Percentiles rank a stretch among this genome's conserved stretches.
Evolutionary conservation across 192 early-diverging fungal species (phyloP).

Genomic region (Backusella westeae): DNA sequence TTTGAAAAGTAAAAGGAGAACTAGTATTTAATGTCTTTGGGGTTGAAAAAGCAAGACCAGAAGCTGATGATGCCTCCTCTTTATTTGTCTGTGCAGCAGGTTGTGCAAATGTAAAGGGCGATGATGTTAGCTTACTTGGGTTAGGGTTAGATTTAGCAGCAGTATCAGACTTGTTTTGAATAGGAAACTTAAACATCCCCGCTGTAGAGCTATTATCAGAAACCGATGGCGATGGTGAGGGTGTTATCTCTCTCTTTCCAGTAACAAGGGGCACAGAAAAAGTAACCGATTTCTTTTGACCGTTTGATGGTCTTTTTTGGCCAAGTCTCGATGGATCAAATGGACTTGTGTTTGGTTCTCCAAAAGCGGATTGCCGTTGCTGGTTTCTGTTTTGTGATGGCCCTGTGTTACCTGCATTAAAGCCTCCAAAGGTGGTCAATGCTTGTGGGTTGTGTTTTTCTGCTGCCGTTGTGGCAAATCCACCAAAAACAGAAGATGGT

Average conservation of each 20-base stretch:
- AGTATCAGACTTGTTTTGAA: not conserved
- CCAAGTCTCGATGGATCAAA: not conserved
- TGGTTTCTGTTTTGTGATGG: not conserved
- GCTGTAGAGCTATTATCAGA: not conserved
- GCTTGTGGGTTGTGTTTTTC: not conserved
- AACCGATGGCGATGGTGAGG: not conserved
- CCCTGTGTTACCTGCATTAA: not conserved
- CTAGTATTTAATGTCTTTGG: not conserved
- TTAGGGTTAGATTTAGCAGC: not conserved
- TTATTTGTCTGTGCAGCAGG: not conserved
- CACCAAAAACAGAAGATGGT: not conserved
- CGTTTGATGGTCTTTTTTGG: not conserved
- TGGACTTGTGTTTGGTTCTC: not conserved
- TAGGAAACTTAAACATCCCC: not conserved
- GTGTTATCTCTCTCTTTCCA: not conserved
- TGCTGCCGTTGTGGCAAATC: not conserved
- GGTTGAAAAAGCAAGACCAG: not conserved
- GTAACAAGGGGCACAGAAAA: not conserved
- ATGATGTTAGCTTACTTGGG: not conserved
- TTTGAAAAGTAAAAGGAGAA: not conserved
- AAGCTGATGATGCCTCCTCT: not conserved
- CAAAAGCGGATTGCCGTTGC: not conserved
- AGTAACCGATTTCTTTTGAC: not conserved
- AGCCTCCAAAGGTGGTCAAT: not conserved
- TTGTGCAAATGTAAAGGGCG: not conserved